Evolutionary conservation across 2,329 filamentous ascomycete species (phyloP).

Genomic region (Arthrocladium fulminans): DNA sequence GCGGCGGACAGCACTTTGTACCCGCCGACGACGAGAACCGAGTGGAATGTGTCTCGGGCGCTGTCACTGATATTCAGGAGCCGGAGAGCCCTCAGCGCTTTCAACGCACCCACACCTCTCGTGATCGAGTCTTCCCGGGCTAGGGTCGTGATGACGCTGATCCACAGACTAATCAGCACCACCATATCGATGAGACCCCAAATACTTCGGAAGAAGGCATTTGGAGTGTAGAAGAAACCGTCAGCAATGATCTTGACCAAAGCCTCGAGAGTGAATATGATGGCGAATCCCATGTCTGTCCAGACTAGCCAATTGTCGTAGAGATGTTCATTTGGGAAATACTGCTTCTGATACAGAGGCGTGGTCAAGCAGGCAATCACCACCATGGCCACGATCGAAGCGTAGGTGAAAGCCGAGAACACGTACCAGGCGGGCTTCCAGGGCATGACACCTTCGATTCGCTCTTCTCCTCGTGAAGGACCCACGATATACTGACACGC

Average conservation of each 20-base stretch:
- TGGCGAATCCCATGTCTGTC: conserved; percentile 81
- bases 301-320: conserved; percentile 86
- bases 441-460: conserved; percentile 81
- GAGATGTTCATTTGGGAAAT: conserved; percentile 55
- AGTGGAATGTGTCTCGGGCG: conserved; percentile 91
- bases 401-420: conserved; percentile 90
- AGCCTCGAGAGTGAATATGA: conserved; percentile 78
- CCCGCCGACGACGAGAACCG: conserved; percentile 83
- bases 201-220: conserved; percentile 90
- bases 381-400: conserved; percentile 95
- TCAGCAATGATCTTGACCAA: conserved; percentile 89
- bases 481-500: conserved; percentile 85
- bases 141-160: conserved; percentile 80
- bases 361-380: conserved; percentile 88
- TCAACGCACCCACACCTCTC: conserved; percentile 89
- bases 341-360: conserved; percentile 83
- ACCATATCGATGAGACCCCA: conserved; percentile 95
- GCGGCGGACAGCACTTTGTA: conserved; percentile 91
- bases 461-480: conserved; percentile 74
- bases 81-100: conserved; percentile 82
- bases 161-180: conserved; percentile 87
- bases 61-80: conserved; percentile 94
- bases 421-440: conserved; percentile 85
- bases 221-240: conserved; percentile 91
- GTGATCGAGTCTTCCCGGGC: conserved; percentile 76